Conservation (phyloP, 2,329 filamentous ascomycete species). For the Dissoconium aciculare region DNA sequence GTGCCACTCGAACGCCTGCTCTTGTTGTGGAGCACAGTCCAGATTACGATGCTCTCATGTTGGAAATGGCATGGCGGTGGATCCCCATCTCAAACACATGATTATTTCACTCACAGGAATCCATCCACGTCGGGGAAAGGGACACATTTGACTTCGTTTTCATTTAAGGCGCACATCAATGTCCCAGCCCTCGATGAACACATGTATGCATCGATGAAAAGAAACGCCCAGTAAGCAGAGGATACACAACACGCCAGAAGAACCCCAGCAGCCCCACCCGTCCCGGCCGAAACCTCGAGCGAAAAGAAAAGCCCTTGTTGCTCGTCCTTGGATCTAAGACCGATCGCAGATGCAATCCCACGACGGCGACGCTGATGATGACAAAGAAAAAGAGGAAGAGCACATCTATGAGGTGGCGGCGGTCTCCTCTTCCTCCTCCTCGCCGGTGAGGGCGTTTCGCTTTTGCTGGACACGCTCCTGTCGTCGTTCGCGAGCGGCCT, state of each 20-base stretch:
- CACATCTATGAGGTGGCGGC: neutral
- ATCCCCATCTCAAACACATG: too few relatives aligned
- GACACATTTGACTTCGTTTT: too few relatives aligned
- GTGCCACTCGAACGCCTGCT: too few relatives aligned
- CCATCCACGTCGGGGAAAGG: too few relatives aligned
- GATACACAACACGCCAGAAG: constrained; percentile 15
- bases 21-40: too few relatives aligned
- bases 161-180: neutral
- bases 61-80: too few relatives aligned
- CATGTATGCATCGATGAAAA: constrained; percentile 4
- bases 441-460: constrained; percentile 70
- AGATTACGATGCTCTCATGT: too few relatives aligned
- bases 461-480: constrained; percentile 81
- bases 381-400: too few relatives aligned
- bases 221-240: constrained; percentile 13
- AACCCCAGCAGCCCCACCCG: constrained; percentile 13
- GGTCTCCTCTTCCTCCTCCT: constrained; percentile 37
- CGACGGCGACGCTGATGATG: too few relatives aligned
- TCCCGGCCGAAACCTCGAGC: constrained; percentile 14
- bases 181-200: neutral
- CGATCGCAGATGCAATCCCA: too few relatives aligned
- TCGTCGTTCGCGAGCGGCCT: constrained; percentile 98
- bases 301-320: constrained; percentile 6
- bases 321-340: constrained; percentile 16
- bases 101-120: too few relatives aligned